Evolutionary conservation across 1,284 basidiomycete genomes (phyloP), one percentile per base, ranked within the genome.

Genomic region (Takashimella koratensis): DNA sequence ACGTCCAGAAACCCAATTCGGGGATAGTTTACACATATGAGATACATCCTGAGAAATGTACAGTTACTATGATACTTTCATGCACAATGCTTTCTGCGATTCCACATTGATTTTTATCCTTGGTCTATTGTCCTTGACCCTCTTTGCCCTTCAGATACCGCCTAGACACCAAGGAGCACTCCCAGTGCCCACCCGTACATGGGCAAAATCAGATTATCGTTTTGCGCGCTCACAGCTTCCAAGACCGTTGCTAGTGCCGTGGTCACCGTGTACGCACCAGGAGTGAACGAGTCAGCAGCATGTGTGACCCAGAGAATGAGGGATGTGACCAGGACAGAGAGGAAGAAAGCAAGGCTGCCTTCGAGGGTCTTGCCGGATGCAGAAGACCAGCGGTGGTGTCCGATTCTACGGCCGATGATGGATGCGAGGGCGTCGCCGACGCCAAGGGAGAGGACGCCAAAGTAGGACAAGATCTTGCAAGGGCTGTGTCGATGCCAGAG

Each of bases 371-470:
- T 98, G 23, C 83, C 80, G 10, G 85, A 86, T 23, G 82, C 85
- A 3, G 84, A 79, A 1, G 89, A 90, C 95, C 95, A 98, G 54
- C 85, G 82, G 60, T 85, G 78, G 20, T 80, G 80, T 1, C 95
- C 96, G 25, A 90, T 71, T 40, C 86, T 81, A 65, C 90, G 87
- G 16, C 96, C 96, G 36, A 96, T 83, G 55, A 98, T 86, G 11
- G 92, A 96, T 16, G 96, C 92, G 67, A 96, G 75, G 5, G 94
- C 90, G 76, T 99, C 96, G 8, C 96, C 96, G 36, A 98, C 82
- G 1, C 96, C 96, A 11, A 98, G 78, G 1, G 86, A 84, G 19
- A 98, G 79, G 13, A 95, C 86, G 3, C 96, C 95, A n/a, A 91
- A 94, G 67, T 88, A 89, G 64, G 86, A 83, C 53, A 92, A 77